Conservation (phyloP, 306 rosid species). For the Sicyos baderoa region DNA sequence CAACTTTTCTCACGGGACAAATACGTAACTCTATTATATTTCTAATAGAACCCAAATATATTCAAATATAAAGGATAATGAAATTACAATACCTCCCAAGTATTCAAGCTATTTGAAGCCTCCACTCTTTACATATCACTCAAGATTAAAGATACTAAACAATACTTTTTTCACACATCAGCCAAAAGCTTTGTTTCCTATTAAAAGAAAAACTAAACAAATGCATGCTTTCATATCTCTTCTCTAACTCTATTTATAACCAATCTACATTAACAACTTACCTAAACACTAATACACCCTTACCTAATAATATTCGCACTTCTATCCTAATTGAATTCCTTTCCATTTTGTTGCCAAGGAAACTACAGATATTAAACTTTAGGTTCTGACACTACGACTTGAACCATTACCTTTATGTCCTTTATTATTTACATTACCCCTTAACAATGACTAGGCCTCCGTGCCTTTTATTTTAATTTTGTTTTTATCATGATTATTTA, state of each 20-base stretch:
- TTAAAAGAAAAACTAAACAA: too few species aligned
- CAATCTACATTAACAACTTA: not conserved
- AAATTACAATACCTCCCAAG: not conserved
- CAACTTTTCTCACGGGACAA: not conserved
- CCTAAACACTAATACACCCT: not conserved
- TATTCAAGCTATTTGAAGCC: not conserved
- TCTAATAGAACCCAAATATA: not conserved
- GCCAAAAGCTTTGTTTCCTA: too few species aligned
- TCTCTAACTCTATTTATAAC: not conserved
- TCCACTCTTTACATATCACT: not conserved
- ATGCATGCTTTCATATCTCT: not conserved
- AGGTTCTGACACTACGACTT: too few species aligned
- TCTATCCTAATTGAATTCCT: not conserved
- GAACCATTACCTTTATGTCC: not conserved
- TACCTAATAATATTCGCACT: not conserved
- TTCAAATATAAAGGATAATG: not conserved
- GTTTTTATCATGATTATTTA: not conserved
- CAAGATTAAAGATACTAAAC: not conserved
- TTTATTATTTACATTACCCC: too few species aligned
- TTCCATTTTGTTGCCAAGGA: too few species aligned
- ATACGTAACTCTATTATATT: not conserved
- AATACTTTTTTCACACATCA: too few species aligned
- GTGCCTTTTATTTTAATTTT: not conserved
- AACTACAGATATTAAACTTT: too few species aligned
- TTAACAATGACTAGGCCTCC: not conserved